phyloP scores from a whole-genome alignment of 495 filamentous ascomycete genomes.

The Podospora bellae-mahoneyi region DNA sequence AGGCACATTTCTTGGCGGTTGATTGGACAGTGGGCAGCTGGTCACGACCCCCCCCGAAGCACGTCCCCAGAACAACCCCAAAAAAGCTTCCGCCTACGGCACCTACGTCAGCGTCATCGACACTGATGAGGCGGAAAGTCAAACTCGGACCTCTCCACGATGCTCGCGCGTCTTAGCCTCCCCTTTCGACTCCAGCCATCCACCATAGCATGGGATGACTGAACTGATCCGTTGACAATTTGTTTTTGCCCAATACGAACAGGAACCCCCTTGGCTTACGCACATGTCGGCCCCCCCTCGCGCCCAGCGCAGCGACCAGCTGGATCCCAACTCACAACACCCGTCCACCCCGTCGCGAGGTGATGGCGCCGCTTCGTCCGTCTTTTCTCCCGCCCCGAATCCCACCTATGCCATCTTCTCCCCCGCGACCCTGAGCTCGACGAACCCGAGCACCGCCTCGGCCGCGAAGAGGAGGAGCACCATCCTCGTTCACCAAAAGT shows the following conservation, averaged over 20 bases:
- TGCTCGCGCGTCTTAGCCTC: not conserved
- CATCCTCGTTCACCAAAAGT: slow-evolving; percentile 94
- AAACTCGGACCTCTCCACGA: not conserved
- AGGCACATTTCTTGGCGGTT: not conserved
- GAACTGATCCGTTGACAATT: not conserved
- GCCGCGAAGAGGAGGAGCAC: slow-evolving; percentile 77
- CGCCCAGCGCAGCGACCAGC: slow-evolving; percentile 35
- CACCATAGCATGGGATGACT: slow-evolving; percentile 8
- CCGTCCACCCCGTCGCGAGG: slow-evolving; percentile 29
- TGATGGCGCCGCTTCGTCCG: slow-evolving; percentile 26
- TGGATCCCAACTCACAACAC: slow-evolving; percentile 25
- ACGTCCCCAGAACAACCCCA: slow-evolving; percentile 1
- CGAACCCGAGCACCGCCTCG: slow-evolving; percentile 49
- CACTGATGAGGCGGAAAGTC: not conserved
- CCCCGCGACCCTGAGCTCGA: slow-evolving; percentile 67
- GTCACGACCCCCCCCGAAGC: not conserved
- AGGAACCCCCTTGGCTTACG: slow-evolving; percentile 50
- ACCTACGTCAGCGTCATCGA: slow-evolving; percentile 13
- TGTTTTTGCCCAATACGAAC: not conserved
- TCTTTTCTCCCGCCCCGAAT: slow-evolving; percentile 27
- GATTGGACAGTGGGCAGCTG: slow-evolving; percentile 2
- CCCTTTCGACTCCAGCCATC: not conserved
- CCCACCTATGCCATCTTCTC: slow-evolving; percentile 60
- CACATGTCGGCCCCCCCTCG: slow-evolving; percentile 49
- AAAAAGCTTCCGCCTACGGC: slow-evolving; percentile 1